These are phyloP conservation scores for Parietaria judaica DNA, from an alignment of 306 rosid genomes.

Conservation along the genomic window DNA sequence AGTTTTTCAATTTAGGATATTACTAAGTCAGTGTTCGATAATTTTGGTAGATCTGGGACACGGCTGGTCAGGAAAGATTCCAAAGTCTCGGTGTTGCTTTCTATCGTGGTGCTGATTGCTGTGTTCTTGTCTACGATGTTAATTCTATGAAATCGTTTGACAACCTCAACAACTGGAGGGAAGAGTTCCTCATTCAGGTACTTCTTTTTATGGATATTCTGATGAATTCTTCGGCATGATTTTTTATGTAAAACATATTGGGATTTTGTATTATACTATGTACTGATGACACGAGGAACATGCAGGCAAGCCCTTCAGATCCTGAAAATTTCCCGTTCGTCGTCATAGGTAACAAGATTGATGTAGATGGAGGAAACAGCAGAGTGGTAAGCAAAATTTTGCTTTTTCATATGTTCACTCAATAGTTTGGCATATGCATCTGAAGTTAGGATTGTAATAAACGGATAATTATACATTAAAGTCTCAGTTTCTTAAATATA, in stretches of 20 bases:
- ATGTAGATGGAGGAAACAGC: slow-evolving; percentile 91
- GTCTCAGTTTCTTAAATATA: no score
- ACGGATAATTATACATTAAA: no score
- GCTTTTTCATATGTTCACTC: slow-evolving; percentile 1
- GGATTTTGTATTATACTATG: not conserved
- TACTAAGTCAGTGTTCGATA: slow-evolving; percentile 1
- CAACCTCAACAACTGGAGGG: slow-evolving; percentile 97
- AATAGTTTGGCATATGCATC: not conserved
- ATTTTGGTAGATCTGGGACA: slow-evolving; percentile 83
- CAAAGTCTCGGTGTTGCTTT: slow-evolving; percentile 99
- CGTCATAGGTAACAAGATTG: slow-evolving; percentile 93
- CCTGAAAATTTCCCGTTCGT: slow-evolving; percentile 99
- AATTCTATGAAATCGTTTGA: slow-evolving; percentile 96
- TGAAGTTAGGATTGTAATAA: no score
- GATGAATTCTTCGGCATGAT: no score
- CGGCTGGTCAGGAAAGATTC: slow-evolving; percentile 99
- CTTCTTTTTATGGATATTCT: not conserved
- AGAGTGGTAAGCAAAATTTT: slow-evolving; percentile 66
- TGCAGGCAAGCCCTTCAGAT: slow-evolving; percentile 96
- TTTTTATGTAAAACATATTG: no score
- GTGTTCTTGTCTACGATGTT: slow-evolving; percentile 97
- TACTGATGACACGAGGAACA: slow-evolving; percentile 17
- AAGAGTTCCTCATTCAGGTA: slow-evolving; percentile 96
- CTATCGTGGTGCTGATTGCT: slow-evolving; percentile 99
- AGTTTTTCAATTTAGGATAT: not conserved